Base-by-base conservation (phyloP, 75 land plant genomes). In the Picea glauca region DNA sequence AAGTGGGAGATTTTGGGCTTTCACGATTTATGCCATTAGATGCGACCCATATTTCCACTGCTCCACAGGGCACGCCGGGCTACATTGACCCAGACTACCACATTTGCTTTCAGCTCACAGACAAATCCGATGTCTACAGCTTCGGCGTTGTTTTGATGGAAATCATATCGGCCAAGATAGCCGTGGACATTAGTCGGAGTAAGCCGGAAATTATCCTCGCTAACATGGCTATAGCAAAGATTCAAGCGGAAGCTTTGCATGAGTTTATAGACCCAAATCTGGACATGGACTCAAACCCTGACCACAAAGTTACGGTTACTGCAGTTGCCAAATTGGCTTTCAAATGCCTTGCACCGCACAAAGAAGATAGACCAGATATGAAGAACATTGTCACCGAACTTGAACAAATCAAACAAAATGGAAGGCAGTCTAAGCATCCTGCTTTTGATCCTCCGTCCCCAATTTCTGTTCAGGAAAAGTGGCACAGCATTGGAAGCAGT, bases 121-220 rank as follows among this genome's bases (percentile, higher is more conserved):
- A 83, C 62, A 85, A 83, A 56, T 79, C 86, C 33, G 87, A 85
- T 26, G 87, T 85, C n/a, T 85, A 85, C 82, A 84, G 87, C 35
- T 83, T 85, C 74, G 87, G 87, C 5, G 87, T 85, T 12, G 82
- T 85, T 60, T 61, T 85, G 38, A 33, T 85, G 33, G 87, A 85
- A 81, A 78, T 85, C 40, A 54, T 85, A n/a, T 40, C 74, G 20
- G n/a, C 50, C 50, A 70, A 40, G 74, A 20, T 40, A 9, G 50
- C 74, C 43, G 23, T 70, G 74, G 87, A 86, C 43, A 70, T 83
- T 35, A 62, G 70, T 32, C 72, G 86, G 21, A 60, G 68, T 18
- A 58, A 61, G 17, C 68, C 43, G 32, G 78, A 82, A 58, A 76
- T 83, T 7, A 80, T 66, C 50, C 76, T 86, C 7, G 87, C 85